Evolutionary conservation across 2,329 filamentous ascomycete species (phyloP).

Genomic region (Botryotinia convoluta): DNA sequence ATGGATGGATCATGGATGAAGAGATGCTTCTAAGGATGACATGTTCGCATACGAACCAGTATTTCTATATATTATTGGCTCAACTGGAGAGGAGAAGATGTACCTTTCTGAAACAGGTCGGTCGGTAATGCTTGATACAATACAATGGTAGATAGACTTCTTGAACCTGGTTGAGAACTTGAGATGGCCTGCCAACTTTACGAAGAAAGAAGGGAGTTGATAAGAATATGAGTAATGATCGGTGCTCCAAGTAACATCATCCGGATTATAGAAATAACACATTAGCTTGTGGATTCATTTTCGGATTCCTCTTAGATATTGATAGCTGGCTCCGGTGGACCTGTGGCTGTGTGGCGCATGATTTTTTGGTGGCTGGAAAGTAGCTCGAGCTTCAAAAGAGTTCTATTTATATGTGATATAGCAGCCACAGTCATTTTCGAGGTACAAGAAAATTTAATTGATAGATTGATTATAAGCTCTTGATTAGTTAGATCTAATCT

Average conservation of each 20-base stretch:
- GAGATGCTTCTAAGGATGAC: neutral
- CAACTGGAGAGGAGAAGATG: neutral
- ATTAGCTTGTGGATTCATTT: neutral
- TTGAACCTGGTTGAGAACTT: neutral
- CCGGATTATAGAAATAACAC: neutral
- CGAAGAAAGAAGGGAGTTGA: neutral
- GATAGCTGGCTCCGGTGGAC: neutral
- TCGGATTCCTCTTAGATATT: neutral
- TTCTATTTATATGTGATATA: neutral
- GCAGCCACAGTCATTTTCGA: neutral
- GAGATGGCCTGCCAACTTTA: neutral
- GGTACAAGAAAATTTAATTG: neutral
- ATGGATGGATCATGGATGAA: neutral
- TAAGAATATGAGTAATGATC: neutral
- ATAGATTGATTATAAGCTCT: neutral
- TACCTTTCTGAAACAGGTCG: neutral
- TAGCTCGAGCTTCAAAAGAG: neutral
- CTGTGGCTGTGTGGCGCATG: neutral
- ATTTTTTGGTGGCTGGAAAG: neutral
- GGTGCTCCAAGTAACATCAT: neutral
- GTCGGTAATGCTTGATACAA: neutral
- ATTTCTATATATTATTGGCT: neutral
- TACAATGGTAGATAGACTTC: neutral
- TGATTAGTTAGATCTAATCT: neutral
- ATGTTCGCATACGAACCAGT: neutral